Evolutionary conservation across 1,284 basidiomycete species (phyloP).

Genomic region (Irpex lacteus): DNA sequence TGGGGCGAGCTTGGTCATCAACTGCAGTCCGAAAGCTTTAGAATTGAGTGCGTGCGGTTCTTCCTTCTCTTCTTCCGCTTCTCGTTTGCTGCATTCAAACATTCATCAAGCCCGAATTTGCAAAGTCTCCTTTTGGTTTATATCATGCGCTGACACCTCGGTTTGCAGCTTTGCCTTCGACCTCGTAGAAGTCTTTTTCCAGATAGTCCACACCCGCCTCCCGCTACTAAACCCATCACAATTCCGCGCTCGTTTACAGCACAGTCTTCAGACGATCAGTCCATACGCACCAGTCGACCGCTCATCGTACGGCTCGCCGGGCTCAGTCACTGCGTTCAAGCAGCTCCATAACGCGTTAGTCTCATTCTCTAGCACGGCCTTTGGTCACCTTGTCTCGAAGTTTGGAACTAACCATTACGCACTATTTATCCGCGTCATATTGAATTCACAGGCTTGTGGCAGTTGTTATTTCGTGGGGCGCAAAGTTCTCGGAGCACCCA

Average conservation of each 20-base stretch:
- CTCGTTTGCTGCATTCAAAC: not conserved
- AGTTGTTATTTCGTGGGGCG: slow-evolving; percentile 89
- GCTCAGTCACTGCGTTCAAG: slow-evolving; percentile 4
- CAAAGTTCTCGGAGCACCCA: slow-evolving; percentile 88
- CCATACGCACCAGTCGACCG: slow-evolving; percentile 16
- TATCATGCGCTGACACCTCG: slow-evolving; percentile 16
- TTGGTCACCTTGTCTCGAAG: not conserved
- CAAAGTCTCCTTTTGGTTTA: not conserved
- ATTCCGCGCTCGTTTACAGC: slow-evolving; percentile 67
- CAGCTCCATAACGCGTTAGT: slow-evolving; percentile 19
- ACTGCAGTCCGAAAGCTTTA: slow-evolving; percentile 67
- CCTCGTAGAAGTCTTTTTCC: slow-evolving; percentile 86
- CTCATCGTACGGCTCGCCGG: slow-evolving; percentile 16
- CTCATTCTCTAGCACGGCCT: not conserved
- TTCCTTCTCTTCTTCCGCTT: slow-evolving; percentile 11
- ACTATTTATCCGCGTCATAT: not conserved
- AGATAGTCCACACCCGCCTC: slow-evolving; percentile 82
- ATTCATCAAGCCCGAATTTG: slow-evolving; percentile 1
- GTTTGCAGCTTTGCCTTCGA: slow-evolving; percentile 75
- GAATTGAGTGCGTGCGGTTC: slow-evolving; percentile 63
- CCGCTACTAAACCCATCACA: slow-evolving; percentile 77
- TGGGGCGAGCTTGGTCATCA: slow-evolving; percentile 73
- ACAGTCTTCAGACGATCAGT: slow-evolving; percentile 39
- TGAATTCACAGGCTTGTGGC: slow-evolving; percentile 54
- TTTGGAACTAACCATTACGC: not conserved